Evolutionary conservation across 2,329 filamentous ascomycete genomes (phyloP), one percentile per base, ranked within the genome.

Genomic region (Aspergillus arachidicola): DNA sequence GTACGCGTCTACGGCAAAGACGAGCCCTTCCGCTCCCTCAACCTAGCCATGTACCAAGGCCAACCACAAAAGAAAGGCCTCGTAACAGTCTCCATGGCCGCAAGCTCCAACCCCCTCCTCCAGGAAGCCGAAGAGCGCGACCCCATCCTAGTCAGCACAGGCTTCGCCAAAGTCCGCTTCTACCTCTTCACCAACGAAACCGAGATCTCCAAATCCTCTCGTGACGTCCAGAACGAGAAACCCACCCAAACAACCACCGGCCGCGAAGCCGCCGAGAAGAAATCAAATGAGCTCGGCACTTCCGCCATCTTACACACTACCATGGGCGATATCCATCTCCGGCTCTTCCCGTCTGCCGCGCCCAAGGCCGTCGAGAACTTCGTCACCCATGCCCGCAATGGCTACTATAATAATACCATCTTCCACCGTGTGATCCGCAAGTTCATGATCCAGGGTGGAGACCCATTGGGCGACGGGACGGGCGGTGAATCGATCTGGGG

Each of bases 341-440:
- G 94, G 4, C 85, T 99, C 16, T 99, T 95, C 83, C 94, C 95
- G 1, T 91, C 95, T 65, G 92, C 92, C 2, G 94, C 95, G 11
- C 95, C 96, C 36, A 96, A 94, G 76, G 89, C 96, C 0, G 94
- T 99, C 4, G 95, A 99, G 80, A 99, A 99, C 78, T 99, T 99
- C 76, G 92, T 96, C 60, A 96, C 93, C 0, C 95, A 98, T 73
- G 87, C 93, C 3, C 91, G 90, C 72, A 90, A 89, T 63, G 93
- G 92, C 1, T 99, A 99, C 78, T 99, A 99, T 83, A 98, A 99
- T 82, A 92, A 92, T 79, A 94, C 94, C 38, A 94, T 97, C 70
- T 99, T 99, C 84, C 95, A 99, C 79, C 90, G 95, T 38, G 91
- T 99, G 7, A 99, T 99, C 71, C 89, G 91, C 65, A 97, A 97